phyloP scores from a whole-genome alignment of 2,329 filamentous ascomycete species.

The Colletotrichum sp. region DNA sequence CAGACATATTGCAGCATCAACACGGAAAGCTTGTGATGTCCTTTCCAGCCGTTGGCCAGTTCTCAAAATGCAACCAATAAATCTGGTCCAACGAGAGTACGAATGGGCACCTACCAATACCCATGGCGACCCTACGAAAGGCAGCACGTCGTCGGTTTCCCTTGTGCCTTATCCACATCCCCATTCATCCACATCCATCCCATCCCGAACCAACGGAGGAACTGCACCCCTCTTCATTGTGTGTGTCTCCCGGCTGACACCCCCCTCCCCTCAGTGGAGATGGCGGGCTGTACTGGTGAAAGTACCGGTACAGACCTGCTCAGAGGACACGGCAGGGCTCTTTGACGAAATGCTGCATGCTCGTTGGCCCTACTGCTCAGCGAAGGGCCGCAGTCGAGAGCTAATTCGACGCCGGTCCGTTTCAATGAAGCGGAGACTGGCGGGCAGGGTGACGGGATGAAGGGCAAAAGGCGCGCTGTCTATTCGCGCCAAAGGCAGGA shows the following conservation, averaged over 20 bases:
- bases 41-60: neutral
- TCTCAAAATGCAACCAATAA: neutral
- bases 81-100: neutral
- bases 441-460: constrained; percentile 6
- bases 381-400: neutral
- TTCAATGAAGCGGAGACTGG: constrained; percentile 20
- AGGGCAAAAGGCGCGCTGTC: neutral
- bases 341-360: constrained; percentile 4
- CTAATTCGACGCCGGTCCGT: constrained; percentile 13
- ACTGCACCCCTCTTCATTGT: neutral
- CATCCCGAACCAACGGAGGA: neutral
- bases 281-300: neutral
- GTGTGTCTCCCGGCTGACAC: neutral
- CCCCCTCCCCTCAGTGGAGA: neutral
- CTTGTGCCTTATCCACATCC: neutral
- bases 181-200: constrained; percentile 16
- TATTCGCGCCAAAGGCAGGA: neutral
- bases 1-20: neutral
- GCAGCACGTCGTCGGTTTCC: neutral
- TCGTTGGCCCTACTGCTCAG: constrained; percentile 1
- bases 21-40: neutral
- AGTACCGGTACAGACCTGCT: neutral
- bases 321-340: neutral
- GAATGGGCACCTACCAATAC: neutral
- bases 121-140: neutral